Percentiles rank a stretch among this genome's conserved stretches.
phyloP scores from a whole-genome alignment of 2,329 filamentous ascomycete genomes.

The Ceratocystis papillata region DNA sequence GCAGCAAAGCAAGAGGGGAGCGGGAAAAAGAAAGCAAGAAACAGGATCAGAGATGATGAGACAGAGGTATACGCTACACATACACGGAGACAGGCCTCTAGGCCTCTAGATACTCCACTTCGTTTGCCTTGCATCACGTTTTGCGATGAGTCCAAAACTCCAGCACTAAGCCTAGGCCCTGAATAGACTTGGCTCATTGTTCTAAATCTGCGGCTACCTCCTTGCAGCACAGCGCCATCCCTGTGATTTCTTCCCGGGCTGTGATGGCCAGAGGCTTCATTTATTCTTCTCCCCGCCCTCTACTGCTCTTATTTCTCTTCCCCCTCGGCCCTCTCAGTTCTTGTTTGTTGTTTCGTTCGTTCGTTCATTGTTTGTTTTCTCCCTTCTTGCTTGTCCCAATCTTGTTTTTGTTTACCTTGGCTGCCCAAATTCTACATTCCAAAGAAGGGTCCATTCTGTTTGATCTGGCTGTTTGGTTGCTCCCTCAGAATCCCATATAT shows the following conservation, averaged over 20 bases:
- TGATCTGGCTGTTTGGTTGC: slow-evolving; percentile 7
- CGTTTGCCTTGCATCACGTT: slow-evolving; percentile 6
- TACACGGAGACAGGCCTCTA: not conserved
- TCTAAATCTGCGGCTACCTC: not conserved
- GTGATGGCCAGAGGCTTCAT: slow-evolving; percentile 8
- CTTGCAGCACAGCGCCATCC: slow-evolving; percentile 3
- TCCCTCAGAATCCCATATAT: slow-evolving; percentile 13
- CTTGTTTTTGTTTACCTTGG: not conserved
- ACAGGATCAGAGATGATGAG: slow-evolving; percentile 8
- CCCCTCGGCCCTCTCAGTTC: not conserved
- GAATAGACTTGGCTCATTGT: not conserved
- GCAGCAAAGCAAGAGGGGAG: not conserved
- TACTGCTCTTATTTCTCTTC: not conserved
- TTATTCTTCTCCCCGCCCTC: slow-evolving; percentile 15
- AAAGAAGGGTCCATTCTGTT: not conserved
- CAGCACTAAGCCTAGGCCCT: slow-evolving; percentile 7
- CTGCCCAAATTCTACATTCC: slow-evolving; percentile 1
- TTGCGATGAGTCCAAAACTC: slow-evolving; percentile 12
- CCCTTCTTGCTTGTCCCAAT: not conserved
- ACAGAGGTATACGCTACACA: not conserved
- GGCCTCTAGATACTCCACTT: not conserved
- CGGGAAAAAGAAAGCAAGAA: not conserved
- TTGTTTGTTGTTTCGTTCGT: slow-evolving; percentile 11
- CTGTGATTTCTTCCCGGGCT: not conserved
- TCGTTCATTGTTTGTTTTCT: slow-evolving; percentile 9